Percentiles rank a stretch among this genome's conserved stretches.
Evolutionary conservation across 1,139 yeast genomes (phyloP).

Genomic region (Debaryomycetaceae sp.): DNA sequence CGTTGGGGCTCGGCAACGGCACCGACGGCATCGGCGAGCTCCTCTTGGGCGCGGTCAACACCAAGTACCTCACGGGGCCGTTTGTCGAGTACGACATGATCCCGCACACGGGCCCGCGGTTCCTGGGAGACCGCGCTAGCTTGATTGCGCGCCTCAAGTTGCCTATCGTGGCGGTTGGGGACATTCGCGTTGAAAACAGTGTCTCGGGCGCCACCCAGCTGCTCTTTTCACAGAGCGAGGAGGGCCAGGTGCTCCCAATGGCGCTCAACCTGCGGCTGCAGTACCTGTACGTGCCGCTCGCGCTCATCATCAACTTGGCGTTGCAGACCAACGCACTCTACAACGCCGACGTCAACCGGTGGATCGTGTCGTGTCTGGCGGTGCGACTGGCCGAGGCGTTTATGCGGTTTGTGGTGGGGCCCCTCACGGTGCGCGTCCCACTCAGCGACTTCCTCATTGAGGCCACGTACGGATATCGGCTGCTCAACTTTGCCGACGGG

Average conservation of each 20-base stretch:
- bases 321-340: conserved; percentile 72
- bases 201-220: conserved; percentile 30
- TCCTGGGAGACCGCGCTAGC: conserved; percentile 19
- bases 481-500: conserved; percentile 50
- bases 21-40: conserved; percentile 31
- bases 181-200: conserved; percentile 45
- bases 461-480: no score
- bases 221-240: conserved; percentile 23
- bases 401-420: conserved; percentile 52
- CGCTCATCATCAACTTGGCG: conserved; percentile 59
- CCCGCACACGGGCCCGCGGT: conserved; percentile 32
- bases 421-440: conserved; percentile 50
- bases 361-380: conserved; percentile 68
- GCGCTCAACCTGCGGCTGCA: conserved; percentile 55
- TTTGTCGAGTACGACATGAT: conserved; percentile 46
- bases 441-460: conserved; percentile 45
- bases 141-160: conserved; percentile 19
- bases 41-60: conserved; percentile 58
- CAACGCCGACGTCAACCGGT: conserved; percentile 42
- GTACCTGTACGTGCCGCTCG: conserved; percentile 56
- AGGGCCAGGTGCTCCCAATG: conserved; percentile 36
- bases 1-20: no score
- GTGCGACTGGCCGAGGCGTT: conserved; percentile 40
- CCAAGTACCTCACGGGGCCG: conserved; percentile 40
- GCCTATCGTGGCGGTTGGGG: conserved; percentile 58